Conservation (phyloP, 306 rosid species). For the Fragaria ananassa region DNA sequence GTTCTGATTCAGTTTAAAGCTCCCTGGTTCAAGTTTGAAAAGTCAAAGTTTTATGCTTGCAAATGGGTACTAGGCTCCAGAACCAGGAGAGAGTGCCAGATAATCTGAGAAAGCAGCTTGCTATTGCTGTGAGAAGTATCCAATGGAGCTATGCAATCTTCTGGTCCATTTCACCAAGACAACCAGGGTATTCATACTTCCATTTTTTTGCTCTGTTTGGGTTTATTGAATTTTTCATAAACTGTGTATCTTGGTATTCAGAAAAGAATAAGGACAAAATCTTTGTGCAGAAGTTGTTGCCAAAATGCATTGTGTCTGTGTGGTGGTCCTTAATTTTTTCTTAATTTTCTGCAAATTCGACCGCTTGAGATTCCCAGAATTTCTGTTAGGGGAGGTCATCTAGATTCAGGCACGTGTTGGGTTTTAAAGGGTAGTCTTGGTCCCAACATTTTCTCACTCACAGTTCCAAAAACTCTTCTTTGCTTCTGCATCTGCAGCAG, state of each 20-base stretch:
- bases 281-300: neutral
- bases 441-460: neutral
- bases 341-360: slow-evolving; percentile 12
- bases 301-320: neutral
- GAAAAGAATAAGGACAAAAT: neutral
- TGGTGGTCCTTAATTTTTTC: neutral
- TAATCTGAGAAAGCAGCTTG: slow-evolving; percentile 63
- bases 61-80: slow-evolving; percentile 28
- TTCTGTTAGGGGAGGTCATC: neutral
- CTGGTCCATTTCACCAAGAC: slow-evolving; percentile 61
- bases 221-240: neutral
- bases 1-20: slow-evolving; percentile 7
- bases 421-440: neutral
- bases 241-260: neutral
- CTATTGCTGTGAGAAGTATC: slow-evolving; percentile 76
- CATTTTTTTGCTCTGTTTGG: slow-evolving; percentile 3
- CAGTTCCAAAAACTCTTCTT: neutral
- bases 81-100: slow-evolving; percentile 40
- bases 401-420: slow-evolving; percentile 10
- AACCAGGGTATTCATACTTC: slow-evolving; percentile 48
- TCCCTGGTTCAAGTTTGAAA: slow-evolving; percentile 2
- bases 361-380: slow-evolving; percentile 6
- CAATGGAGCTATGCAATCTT: slow-evolving; percentile 83
- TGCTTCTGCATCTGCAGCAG: slow-evolving; percentile 2
- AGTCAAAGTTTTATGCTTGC: slow-evolving; percentile 24